Evolutionary conservation across 1,284 basidiomycete genomes (phyloP).

Genomic region (Acaromyces ingoldii): DNA sequence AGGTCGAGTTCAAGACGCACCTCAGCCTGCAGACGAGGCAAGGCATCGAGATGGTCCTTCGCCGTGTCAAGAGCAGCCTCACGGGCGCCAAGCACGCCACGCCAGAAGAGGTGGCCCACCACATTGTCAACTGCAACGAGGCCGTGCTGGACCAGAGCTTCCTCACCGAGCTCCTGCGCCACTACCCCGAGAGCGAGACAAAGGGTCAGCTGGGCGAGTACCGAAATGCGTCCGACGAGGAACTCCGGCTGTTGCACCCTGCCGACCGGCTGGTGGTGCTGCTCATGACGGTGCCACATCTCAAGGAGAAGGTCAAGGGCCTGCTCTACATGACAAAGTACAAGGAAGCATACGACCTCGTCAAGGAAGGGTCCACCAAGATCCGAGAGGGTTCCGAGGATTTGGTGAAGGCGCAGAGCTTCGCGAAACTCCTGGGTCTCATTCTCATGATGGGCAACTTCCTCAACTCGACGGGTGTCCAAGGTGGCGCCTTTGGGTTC

Average conservation of each 20-base stretch:
- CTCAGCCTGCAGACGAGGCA: constrained; percentile 36
- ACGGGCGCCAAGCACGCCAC: constrained; percentile 43
- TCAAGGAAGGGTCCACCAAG: constrained; percentile 26
- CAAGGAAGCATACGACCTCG: constrained; percentile 44
- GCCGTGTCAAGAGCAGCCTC: constrained; percentile 18
- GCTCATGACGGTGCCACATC: constrained; percentile 86
- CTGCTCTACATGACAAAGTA: constrained; percentile 69
- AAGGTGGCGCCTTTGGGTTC: constrained; percentile 96
- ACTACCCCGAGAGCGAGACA: constrained; percentile 50
- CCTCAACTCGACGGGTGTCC: constrained; percentile 93
- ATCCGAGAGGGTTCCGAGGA: constrained; percentile 42
- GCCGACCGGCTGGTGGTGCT: constrained; percentile 96
- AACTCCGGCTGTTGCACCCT: constrained; percentile 80
- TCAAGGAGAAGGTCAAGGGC: constrained; percentile 84
- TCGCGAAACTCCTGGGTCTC: constrained; percentile 38
- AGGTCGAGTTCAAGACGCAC: constrained; percentile 51
- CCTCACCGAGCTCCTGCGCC: constrained; percentile 45
- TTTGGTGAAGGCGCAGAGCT: constrained; percentile 42
- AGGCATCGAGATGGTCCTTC: constrained; percentile 40
- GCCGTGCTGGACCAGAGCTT: constrained; percentile 48
- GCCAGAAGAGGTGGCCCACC: constrained; percentile 49
- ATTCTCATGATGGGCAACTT: constrained; percentile 95
- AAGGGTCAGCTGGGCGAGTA: constrained; percentile 58
- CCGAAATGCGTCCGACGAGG: constrained; percentile 76
- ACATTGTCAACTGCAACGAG: constrained; percentile 48